These are phyloP conservation scores for Tinospora cordifolia DNA, from an alignment of 164 flowering plant genomes.

Conservation along the genomic window DNA sequence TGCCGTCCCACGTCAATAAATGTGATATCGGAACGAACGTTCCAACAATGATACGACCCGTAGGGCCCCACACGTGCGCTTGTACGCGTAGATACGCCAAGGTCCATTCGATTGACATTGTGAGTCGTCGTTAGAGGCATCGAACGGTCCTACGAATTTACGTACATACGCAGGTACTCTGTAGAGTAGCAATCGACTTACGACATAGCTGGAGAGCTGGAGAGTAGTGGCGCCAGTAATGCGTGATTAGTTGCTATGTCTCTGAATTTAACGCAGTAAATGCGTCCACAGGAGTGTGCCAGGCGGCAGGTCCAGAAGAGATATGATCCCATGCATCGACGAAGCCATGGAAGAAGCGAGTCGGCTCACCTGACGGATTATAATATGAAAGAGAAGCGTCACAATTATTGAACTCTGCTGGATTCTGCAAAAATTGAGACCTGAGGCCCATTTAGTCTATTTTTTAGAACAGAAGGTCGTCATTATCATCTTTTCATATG, in stretches of 20 bases:
- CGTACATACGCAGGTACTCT: neutral
- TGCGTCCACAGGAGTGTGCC: neutral
- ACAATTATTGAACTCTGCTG: neutral
- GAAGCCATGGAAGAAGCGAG: neutral
- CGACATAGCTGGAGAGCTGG: no score
- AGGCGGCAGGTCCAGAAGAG: neutral
- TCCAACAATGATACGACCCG: neutral
- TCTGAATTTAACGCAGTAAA: no score
- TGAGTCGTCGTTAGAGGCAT: neutral
- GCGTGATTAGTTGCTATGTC: no score
- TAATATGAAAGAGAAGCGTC: neutral
- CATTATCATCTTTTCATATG: neutral
- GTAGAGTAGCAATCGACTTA: neutral
- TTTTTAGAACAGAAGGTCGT: neutral
- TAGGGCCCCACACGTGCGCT: neutral
- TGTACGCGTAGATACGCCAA: neutral
- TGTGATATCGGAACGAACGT: neutral
- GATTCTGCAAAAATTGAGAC: neutral
- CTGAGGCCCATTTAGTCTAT: constrained; percentile 1
- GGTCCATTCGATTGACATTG: neutral
- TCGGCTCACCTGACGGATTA: neutral
- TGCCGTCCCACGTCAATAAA: neutral
- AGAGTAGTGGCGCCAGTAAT: no score
- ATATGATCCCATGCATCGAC: neutral
- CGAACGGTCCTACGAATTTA: neutral